Conservation (phyloP, 371 early-diverging fungal species). For the Mortierella sp. region DNA sequence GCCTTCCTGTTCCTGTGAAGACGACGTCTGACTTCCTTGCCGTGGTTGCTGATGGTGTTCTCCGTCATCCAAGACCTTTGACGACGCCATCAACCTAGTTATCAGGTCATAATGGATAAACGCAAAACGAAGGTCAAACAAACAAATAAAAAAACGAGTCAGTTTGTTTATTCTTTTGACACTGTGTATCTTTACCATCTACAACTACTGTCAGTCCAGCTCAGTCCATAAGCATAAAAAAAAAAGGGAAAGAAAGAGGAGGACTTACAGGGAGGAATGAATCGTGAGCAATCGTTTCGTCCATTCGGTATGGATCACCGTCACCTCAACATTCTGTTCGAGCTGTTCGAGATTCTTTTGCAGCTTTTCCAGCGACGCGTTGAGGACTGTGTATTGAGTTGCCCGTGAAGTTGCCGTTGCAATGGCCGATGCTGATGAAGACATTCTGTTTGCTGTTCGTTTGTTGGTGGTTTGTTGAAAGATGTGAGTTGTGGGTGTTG, state of each 20-base stretch:
- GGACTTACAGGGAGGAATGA: slow-evolving; percentile 48
- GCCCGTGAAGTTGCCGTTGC: slow-evolving; percentile 32
- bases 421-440: slow-evolving; percentile 21
- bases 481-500: neutral
- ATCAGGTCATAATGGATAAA: neutral
- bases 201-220: neutral
- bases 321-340: slow-evolving; percentile 44
- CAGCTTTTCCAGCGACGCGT: slow-evolving; percentile 48
- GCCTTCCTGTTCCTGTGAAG: slow-evolving; percentile 14
- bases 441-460: slow-evolving; percentile 12
- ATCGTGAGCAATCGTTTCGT: slow-evolving; percentile 39
- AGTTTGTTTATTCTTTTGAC: neutral
- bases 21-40: slow-evolving; percentile 12
- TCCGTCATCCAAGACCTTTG: slow-evolving; percentile 25
- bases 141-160: neutral
- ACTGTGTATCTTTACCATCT: too few species aligned
- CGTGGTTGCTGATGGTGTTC: slow-evolving; percentile 16
- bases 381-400: slow-evolving; percentile 51
- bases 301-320: slow-evolving; percentile 51
- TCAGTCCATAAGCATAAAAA: neutral
- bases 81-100: slow-evolving; percentile 35
- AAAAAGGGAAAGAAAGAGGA: neutral
- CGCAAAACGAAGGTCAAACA: neutral
- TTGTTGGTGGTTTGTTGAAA: neutral
- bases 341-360: slow-evolving; percentile 43